Evolutionary conservation across 176 grass and related monocot genomes (phyloP).

Genomic region (Saccharum spontaneum): DNA sequence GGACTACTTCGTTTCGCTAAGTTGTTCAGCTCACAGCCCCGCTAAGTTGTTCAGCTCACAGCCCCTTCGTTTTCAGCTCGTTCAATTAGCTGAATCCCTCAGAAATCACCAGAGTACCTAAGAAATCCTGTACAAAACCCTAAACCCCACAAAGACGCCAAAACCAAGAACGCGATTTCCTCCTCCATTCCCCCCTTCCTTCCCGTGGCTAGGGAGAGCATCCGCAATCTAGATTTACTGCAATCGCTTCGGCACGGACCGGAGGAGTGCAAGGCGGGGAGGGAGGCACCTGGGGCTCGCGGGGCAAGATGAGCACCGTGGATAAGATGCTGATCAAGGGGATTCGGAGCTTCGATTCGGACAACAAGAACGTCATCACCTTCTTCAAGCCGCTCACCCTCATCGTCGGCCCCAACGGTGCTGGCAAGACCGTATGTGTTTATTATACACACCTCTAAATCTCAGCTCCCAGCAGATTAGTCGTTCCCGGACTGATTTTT

Average conservation of each 20-base stretch:
- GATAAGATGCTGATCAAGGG: conserved; percentile 99
- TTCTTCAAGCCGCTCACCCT: conserved; percentile 98
- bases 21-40: no score
- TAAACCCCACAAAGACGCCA: conserved; percentile 10
- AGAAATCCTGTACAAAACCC: conserved; percentile 12
- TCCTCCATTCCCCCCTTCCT: not conserved
- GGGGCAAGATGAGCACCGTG: conserved; percentile 85
- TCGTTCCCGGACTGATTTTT: conserved; percentile 19
- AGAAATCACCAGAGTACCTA: not conserved
- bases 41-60: no score
- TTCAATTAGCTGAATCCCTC: no score
- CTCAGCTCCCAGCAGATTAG: not conserved
- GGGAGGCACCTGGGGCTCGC: not conserved
- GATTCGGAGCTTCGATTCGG: conserved; percentile 95
- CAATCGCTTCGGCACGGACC: not conserved
- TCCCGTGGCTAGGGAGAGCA: not conserved
- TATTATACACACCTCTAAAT: not conserved
- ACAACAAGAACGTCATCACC: conserved; percentile 98
- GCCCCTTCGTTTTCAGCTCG: no score
- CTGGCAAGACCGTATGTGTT: conserved; percentile 77
- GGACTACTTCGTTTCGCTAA: no score
- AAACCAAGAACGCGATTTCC: conserved; percentile 15
- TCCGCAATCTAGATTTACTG: conserved; percentile 12
- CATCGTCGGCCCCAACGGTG: conserved; percentile 96
- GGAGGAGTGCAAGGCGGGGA: conserved; percentile 1